A percentile compares a stretch with the other conserved stretches of the same genome.
These are phyloP conservation scores for Citrus reticulata DNA, from an alignment of 345 rosid species.

Conservation along the genomic window DNA sequence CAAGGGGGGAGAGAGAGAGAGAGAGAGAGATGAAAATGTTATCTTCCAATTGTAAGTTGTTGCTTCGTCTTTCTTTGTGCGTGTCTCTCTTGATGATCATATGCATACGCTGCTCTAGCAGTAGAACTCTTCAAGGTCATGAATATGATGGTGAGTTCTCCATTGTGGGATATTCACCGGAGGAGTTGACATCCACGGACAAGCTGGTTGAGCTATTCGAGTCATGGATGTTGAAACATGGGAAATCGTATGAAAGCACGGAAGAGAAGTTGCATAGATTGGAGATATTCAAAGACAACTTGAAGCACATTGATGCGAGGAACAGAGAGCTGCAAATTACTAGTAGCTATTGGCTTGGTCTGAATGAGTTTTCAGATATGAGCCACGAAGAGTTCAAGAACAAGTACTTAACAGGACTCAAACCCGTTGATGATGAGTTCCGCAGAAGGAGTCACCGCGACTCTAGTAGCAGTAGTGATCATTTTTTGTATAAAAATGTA, in stretches of 20 bases:
- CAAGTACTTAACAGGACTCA: conserved; percentile 60
- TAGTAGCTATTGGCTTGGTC: conserved; percentile 65
- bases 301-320: conserved; percentile 63
- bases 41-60: too few species aligned
- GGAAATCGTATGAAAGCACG: conserved; percentile 45
- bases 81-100: neutral
- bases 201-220: conserved; percentile 61
- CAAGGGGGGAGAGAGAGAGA: too few species aligned
- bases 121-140: neutral
- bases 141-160: neutral
- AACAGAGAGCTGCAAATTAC: conserved; percentile 36
- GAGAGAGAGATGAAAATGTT: neutral
- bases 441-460: conserved; percentile 6
- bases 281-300: conserved; percentile 65
- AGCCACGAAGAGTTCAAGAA: conserved; percentile 73
- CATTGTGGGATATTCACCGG: neutral
- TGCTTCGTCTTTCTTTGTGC: neutral
- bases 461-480: neutral
- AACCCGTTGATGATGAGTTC: neutral
- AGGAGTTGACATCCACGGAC: conserved; percentile 1
- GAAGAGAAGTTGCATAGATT: conserved; percentile 65
- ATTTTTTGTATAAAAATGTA: conserved; percentile 34
- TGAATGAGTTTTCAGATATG: conserved; percentile 74
- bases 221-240: conserved; percentile 61
- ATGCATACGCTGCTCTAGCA: neutral